Conservation (phyloP, 2,329 filamentous ascomycete species). For the Hypoxylon sp. region DNA sequence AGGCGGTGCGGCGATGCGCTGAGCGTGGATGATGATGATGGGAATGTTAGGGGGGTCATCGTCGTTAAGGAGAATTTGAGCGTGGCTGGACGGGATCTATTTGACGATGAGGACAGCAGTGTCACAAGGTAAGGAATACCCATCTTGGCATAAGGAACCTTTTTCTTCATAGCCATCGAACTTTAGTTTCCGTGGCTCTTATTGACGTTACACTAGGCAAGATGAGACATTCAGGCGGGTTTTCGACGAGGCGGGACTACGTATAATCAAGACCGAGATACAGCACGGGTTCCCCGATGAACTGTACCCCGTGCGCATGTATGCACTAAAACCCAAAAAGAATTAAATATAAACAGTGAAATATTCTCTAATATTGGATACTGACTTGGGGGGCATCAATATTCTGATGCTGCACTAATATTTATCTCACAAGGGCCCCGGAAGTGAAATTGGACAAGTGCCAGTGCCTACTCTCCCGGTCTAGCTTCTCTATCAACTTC, state of each 20-base stretch:
- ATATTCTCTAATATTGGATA: background rate
- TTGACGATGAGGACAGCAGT: constrained; percentile 77
- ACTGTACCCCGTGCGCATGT: constrained; percentile 79
- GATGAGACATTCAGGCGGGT: constrained; percentile 75
- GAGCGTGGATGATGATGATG: constrained; percentile 45
- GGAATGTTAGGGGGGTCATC: constrained; percentile 58
- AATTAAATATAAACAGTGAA: constrained; percentile 18
- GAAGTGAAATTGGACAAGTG: background rate
- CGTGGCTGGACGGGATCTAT: constrained; percentile 68
- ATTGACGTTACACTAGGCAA: constrained; percentile 54
- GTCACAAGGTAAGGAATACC: constrained; percentile 70
- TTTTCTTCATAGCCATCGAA: constrained; percentile 1
- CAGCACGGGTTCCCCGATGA: constrained; percentile 64
- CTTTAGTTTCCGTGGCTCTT: background rate
- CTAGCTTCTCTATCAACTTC: background rate
- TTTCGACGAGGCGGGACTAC: constrained; percentile 74
- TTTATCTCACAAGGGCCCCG: background rate
- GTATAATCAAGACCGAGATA: constrained; percentile 73
- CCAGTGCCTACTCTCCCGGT: background rate
- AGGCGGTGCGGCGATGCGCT: constrained; percentile 61
- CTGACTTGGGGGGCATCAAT: background rate
- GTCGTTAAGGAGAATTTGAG: constrained; percentile 84
- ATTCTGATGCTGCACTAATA: background rate
- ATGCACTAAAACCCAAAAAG: constrained; percentile 70
- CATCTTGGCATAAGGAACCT: background rate